A percentile compares a stretch with the other conserved stretches of the same genome.
phyloP scores from a whole-genome alignment of 164 flowering plant genomes.

The Aristolochia fimbriata region DNA sequence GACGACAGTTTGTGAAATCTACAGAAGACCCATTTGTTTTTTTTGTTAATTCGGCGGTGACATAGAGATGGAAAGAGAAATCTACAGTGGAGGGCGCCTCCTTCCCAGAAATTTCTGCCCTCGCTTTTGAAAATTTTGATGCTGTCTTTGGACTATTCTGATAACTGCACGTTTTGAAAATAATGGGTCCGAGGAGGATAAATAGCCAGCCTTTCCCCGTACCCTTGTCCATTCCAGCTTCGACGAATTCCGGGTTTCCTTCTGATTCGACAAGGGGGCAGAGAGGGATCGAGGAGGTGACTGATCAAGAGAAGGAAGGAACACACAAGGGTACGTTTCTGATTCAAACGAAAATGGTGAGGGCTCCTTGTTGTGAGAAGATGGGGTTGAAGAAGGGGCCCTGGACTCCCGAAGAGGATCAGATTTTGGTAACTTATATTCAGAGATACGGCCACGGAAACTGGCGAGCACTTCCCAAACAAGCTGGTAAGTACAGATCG shows the following conservation, averaged over 20 bases:
- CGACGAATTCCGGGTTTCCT: background rate
- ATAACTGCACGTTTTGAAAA: background rate
- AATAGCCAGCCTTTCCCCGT: slow-evolving; percentile 1
- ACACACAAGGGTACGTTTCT: background rate
- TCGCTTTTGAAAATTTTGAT: slow-evolving; percentile 2
- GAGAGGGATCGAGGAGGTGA: background rate
- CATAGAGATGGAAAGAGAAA: background rate
- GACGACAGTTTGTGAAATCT: slow-evolving; percentile 6
- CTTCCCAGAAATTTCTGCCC: slow-evolving; percentile 8
- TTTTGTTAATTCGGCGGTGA: background rate
- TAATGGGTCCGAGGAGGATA: too few relatives aligned
- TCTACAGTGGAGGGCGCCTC: background rate
- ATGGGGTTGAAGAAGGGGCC: slow-evolving; percentile 18
- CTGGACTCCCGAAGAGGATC: slow-evolving; percentile 14
- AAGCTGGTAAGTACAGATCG: slow-evolving; percentile 15
- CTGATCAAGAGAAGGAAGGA: background rate
- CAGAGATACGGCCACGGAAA: slow-evolving; percentile 14
- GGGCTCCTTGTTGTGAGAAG: slow-evolving; percentile 16
- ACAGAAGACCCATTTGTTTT: background rate
- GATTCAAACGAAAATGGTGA: slow-evolving; percentile 3
- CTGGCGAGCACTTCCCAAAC: slow-evolving; percentile 15
- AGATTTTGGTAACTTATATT: slow-evolving; percentile 7
- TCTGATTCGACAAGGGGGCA: background rate
- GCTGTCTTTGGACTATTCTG: slow-evolving; percentile 2
- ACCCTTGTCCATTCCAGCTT: too few relatives aligned